Evolutionary conservation across 805 yeast species (phyloP), one percentile per base, ranked within the genome.

Genomic region (Lipomyces sp.): DNA sequence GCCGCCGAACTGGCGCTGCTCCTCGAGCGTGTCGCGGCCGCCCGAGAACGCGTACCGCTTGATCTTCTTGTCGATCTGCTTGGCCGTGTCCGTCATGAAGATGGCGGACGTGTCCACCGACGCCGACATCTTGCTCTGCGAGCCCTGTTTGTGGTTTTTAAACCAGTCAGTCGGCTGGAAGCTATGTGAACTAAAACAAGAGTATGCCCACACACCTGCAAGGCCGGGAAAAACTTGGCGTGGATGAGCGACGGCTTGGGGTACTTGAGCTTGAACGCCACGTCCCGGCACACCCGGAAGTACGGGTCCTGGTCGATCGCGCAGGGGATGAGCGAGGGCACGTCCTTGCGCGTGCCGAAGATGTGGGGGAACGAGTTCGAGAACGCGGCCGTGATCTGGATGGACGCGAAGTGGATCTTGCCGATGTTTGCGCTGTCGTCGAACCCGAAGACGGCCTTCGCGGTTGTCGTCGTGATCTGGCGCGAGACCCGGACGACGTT

Each of bases 221-320:
- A 53, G 47, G 98, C 98, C 39, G 98, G 98, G 85, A 93, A 93
- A 71, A 93, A 93, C 70, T 86, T 84, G 47, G 98, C 83, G 70
- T 93, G 98, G 58, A 93, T 75, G 66, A 93, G 78, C 8, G 96
- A 81, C 18, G 98, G 98, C 71, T 93, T 93, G 56, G 89, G 74
- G 68, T 78, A 95, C 69, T 84, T 85, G 68, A 93, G 78, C 70
- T 91, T 93, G 64, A 83, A 89, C 10, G 98, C 97, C 59, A 93
- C 98, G 68, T 93, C 98, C 72, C 98, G 80, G 70, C 96, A 87
- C 21, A 93, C 95, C 71, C 98, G 80, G 75, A 93, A 93, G 70
- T 93, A 93, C 28, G 98, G 98, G 70, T 93, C 98, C 75, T 91
- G 98, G 68, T 93, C 98, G 67, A 93, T 93, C 42, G 98, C 98